These are phyloP conservation scores for Epichloe baconii DNA, from an alignment of 2,329 filamentous ascomycete species.

Conservation along the genomic window DNA sequence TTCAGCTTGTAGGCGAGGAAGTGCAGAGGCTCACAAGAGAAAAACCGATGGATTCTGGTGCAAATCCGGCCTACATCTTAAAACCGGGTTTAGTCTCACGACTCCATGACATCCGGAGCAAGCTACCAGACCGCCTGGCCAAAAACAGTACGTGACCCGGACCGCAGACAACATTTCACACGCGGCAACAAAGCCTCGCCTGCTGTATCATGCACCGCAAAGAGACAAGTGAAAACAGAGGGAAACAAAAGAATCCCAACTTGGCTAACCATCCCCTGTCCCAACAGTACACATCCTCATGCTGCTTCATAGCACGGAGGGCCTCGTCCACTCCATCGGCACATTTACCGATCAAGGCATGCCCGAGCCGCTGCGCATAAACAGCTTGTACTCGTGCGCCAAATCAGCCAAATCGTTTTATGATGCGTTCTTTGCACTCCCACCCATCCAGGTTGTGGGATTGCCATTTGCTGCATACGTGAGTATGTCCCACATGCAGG, in stretches of 20 bases:
- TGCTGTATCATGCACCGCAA: no score
- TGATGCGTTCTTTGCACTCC: constrained; percentile 22
- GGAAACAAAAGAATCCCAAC: no score
- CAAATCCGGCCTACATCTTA: constrained; percentile 20
- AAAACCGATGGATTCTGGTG: constrained; percentile 13
- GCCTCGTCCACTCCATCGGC: constrained; percentile 20
- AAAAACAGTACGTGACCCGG: constrained; percentile 15
- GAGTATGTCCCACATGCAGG: constrained; percentile 22
- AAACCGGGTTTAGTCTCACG: constrained; percentile 18
- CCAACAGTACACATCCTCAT: constrained; percentile 17
- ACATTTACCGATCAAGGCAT: constrained; percentile 18
- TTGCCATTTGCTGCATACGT: constrained; percentile 22
- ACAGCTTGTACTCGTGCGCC: constrained; percentile 24
- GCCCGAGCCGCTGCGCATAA: constrained; percentile 19
- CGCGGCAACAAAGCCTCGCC: no score
- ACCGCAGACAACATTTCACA: neutral
- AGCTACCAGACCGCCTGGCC: constrained; percentile 12
- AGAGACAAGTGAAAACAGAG: no score
- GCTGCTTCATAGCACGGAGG: constrained; percentile 18
- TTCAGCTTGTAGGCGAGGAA: constrained; percentile 29
- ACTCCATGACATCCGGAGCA: constrained; percentile 15
- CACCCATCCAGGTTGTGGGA: constrained; percentile 16
- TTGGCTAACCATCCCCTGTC: neutral
- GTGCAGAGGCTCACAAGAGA: constrained; percentile 21
- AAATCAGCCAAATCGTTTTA: constrained; percentile 22